Base-by-base conservation (phyloP, 257 asterid species). In the Verbascum thapsus region DNA sequence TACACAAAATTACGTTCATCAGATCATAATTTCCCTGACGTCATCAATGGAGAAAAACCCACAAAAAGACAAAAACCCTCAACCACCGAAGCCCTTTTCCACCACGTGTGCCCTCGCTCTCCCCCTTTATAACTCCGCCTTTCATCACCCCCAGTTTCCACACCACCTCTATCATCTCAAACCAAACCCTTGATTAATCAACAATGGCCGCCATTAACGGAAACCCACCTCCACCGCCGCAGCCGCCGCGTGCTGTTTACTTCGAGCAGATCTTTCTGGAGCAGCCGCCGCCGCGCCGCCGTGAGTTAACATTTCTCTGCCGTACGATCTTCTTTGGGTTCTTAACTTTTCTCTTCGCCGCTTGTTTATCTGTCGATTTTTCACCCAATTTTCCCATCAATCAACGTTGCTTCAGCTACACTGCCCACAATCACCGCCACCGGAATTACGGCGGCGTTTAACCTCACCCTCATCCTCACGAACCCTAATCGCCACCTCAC, bases 401-500 rank as follows among this genome's bases (percentile, higher is more conserved):
- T 82, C 40, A 58, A 30, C 10, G 48, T 82, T 20, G 16, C 65
- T 22, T 48, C 80, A 40, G 82, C 78, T 53, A 8, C 57, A 30
- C 15, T 78, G 22, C 67, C 80, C 5, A 18, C 67, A 18, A 23
- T 73, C 34, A 4, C 63, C 38, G 0, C 48, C 61, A 54, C 52
- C 69, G 6, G 45, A 43, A 39, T 48, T 44, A 1, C 77, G 0
- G 82, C 71, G 17, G 52, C 63, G 13, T 82, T 79, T 77, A 76
- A 71, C 55, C 20, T 74, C 11, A 68, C 79, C 19, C 43, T 82
- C 16, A 7, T 44, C 23, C 68, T 78, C 53, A 64, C 81, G 19
- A 82, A 82, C 64, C 55, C 79, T 9, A 81, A 81, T 64, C 59
- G 50, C 66, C 81, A 73, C 38, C 57, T 73, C 52, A 35, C 17